Conservation (phyloP, 1,139 yeast genomes). For the Suhomyces anneliseae region DNA sequence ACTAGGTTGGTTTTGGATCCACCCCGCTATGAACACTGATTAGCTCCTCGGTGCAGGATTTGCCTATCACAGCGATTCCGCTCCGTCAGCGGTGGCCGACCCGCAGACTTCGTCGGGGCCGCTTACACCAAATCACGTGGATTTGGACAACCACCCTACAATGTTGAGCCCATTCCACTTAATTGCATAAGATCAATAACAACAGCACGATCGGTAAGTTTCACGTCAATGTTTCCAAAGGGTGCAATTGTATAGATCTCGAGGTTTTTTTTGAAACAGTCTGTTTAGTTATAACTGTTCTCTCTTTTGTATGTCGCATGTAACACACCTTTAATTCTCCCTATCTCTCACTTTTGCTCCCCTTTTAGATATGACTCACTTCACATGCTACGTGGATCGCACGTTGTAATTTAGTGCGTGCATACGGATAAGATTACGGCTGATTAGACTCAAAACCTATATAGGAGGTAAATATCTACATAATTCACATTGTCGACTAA, state of each 20-base stretch:
- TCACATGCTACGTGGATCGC: constrained; percentile 8
- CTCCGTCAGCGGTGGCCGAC: neutral
- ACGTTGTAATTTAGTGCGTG: neutral
- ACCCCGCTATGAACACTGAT: too few species aligned
- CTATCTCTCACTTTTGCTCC: too few species aligned
- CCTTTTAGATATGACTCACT: too few species aligned
- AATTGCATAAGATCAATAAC: too few species aligned
- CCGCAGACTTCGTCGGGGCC: constrained; percentile 5
- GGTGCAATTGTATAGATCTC: too few species aligned
- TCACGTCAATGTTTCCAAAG: too few species aligned
- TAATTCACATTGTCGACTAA: too few species aligned
- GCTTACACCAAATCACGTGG: constrained; percentile 11
- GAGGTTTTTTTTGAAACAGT: too few species aligned
- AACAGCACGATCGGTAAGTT: neutral
- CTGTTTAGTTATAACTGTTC: too few species aligned
- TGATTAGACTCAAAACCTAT: neutral
- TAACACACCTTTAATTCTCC: too few species aligned
- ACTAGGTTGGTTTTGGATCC: neutral
- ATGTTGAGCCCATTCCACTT: neutral
- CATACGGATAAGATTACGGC: neutral
- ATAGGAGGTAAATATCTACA: neutral
- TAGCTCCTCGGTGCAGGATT: neutral
- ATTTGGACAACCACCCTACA: constrained; percentile 3
- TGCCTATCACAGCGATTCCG: neutral
- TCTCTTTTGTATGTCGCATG: too few species aligned